These are phyloP conservation scores for Phaseolus lunatus DNA, from an alignment of 306 rosid genomes.

Conservation along the genomic window DNA sequence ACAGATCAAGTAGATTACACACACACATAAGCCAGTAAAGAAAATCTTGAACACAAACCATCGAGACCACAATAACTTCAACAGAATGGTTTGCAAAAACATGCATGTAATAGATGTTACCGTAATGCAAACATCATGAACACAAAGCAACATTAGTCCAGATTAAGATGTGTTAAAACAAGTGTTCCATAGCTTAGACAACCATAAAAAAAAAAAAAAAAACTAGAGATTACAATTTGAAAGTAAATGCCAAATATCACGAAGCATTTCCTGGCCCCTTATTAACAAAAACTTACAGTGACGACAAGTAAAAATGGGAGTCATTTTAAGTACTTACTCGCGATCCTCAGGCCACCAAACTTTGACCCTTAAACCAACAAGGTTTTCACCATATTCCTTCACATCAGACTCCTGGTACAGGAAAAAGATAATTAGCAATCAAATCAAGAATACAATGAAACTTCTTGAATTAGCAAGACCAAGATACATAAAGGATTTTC, in stretches of 20 bases:
- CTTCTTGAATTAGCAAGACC: constrained; percentile 16
- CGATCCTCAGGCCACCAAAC: constrained; percentile 92
- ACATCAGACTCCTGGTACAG: constrained; percentile 59
- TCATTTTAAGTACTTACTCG: constrained; percentile 57
- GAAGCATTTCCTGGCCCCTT: constrained; percentile 20
- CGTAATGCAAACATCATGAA: constrained; percentile 8
- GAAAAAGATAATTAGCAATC: constrained; percentile 37
- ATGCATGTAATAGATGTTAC: neutral
- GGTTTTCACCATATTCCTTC: constrained; percentile 55
- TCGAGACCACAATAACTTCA: constrained; percentile 23
- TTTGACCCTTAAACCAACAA: constrained; percentile 72
- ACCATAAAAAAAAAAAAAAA: neutral
- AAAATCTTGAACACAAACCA: constrained; percentile 1
- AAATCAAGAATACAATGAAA: constrained; percentile 1
- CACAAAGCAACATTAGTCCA: constrained; percentile 30
- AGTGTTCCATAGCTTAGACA: constrained; percentile 2
- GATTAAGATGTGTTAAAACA: constrained; percentile 19
- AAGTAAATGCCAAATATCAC: constrained; percentile 18
- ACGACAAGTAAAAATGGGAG: constrained; percentile 19
- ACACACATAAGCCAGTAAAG: constrained; percentile 3
- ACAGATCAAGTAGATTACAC: neutral
- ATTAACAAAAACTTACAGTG: constrained; percentile 33
- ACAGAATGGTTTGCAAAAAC: constrained; percentile 31
- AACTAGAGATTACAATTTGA: constrained; percentile 13
- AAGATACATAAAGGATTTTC: neutral